These are phyloP conservation scores for Phlegmacium glaucopus DNA, from an alignment of 768 basidiomycete genomes.

Conservation along the genomic window DNA sequence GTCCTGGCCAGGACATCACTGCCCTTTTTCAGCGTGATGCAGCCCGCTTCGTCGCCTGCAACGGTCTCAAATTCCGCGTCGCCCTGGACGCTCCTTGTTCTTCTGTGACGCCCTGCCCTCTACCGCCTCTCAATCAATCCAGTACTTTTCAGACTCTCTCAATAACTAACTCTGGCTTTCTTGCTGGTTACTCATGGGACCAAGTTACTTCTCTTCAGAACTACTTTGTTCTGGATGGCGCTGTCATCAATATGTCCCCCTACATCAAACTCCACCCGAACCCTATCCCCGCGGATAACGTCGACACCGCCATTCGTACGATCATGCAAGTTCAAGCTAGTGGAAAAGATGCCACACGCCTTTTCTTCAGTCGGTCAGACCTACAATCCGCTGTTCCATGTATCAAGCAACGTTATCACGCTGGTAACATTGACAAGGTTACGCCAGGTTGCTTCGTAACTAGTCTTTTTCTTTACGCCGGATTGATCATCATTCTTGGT, in stretches of 20 bases:
- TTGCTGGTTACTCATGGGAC: slow-evolving; percentile 89
- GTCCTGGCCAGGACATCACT: slow-evolving; percentile 89
- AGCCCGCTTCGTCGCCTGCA: slow-evolving; percentile 64
- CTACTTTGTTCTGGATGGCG: slow-evolving; percentile 89
- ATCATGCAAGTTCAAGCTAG: slow-evolving; percentile 48
- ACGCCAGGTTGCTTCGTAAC: slow-evolving; percentile 95
- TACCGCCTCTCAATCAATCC: slow-evolving; percentile 54
- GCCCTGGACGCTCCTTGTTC: slow-evolving; percentile 78
- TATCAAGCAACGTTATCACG: slow-evolving; percentile 80
- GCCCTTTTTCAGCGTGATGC: slow-evolving; percentile 71
- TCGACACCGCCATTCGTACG: slow-evolving; percentile 82
- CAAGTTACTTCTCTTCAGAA: slow-evolving; percentile 71
- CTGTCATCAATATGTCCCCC: slow-evolving; percentile 88
- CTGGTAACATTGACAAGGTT: slow-evolving; percentile 95
- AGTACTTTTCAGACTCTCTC: slow-evolving; percentile 58
- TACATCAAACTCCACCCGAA: slow-evolving; percentile 75
- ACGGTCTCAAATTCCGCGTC: slow-evolving; percentile 55
- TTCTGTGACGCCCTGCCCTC: slow-evolving; percentile 56
- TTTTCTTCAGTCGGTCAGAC: slow-evolving; percentile 72
- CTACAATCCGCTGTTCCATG: slow-evolving; percentile 74
- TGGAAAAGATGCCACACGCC: slow-evolving; percentile 87
- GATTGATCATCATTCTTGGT: slow-evolving; percentile 86
- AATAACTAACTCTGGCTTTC: slow-evolving; percentile 60
- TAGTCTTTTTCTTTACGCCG: slow-evolving; percentile 82
- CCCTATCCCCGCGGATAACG: slow-evolving; percentile 65